Conservation (phyloP, 441 rosid species). For the Corymbia citriodora region DNA sequence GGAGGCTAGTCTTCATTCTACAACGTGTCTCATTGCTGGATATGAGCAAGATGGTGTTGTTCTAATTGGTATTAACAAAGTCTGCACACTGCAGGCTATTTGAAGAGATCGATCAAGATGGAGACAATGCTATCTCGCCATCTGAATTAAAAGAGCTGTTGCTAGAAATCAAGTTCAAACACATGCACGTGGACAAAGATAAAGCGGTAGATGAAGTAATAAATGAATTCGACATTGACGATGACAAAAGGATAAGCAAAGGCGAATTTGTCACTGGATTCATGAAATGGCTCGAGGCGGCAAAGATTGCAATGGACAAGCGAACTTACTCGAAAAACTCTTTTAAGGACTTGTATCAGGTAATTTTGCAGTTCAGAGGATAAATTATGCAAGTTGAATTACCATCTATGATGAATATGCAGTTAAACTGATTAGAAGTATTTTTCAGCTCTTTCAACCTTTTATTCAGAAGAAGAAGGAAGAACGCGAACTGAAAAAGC, state of each 20-base stretch:
- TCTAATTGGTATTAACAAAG: background rate
- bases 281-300: slow-evolving; percentile 17
- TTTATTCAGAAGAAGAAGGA: slow-evolving; percentile 13
- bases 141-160: slow-evolving; percentile 13
- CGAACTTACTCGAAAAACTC: background rate
- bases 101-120: slow-evolving; percentile 15
- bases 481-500: slow-evolving; percentile 15
- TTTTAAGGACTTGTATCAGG: slow-evolving; percentile 10
- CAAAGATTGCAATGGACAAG: slow-evolving; percentile 4
- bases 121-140: slow-evolving; percentile 12
- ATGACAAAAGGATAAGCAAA: slow-evolving; percentile 7
- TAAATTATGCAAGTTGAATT: background rate
- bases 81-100: slow-evolving; percentile 5
- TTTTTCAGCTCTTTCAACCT: slow-evolving; percentile 12
- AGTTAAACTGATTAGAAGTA: background rate
- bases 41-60: background rate
- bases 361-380: background rate
- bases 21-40: background rate
- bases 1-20: slow-evolving; percentile 1
- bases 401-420: background rate
- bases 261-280: slow-evolving; percentile 11
- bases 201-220: slow-evolving; percentile 15
- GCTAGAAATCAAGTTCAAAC: slow-evolving; percentile 13
- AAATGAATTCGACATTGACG: slow-evolving; percentile 13
- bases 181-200: slow-evolving; percentile 1